Evolutionary conservation across 495 filamentous ascomycete species (phyloP).

Genomic region (Podospora fimiseda): DNA sequence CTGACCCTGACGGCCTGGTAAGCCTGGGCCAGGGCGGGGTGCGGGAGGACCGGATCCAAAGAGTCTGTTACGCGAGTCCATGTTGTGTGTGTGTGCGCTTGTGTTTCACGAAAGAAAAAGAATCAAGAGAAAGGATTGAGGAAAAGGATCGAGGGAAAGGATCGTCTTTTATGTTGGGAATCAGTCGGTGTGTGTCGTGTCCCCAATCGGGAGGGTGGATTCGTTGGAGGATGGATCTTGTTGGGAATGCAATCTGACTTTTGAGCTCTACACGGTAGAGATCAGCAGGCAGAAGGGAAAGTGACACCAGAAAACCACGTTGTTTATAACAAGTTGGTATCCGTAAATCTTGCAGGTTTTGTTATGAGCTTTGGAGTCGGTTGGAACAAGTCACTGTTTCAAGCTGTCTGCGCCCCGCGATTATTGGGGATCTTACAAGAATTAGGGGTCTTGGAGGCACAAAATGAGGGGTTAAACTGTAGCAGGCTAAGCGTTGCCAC

Average conservation of each 20-base stretch:
- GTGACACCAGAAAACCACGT: background rate
- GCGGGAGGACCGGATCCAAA: constrained; percentile 29
- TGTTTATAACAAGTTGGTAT: background rate
- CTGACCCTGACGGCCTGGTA: constrained; percentile 27
- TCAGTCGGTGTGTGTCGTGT: background rate
- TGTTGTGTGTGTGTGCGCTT: too few species aligned
- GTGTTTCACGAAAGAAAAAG: too few species aligned
- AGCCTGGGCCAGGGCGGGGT: constrained; percentile 17
- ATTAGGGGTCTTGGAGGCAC: background rate
- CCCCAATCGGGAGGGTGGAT: background rate
- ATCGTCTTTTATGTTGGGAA: background rate
- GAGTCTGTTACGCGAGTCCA: constrained; percentile 38
- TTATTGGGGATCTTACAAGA: background rate
- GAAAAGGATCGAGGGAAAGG: too few species aligned
- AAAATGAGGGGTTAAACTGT: background rate
- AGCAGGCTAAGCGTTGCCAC: too few species aligned
- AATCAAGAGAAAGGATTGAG: too few species aligned
- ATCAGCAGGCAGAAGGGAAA: background rate
- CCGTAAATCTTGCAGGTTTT: background rate
- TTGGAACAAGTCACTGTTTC: constrained; percentile 13
- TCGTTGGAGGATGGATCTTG: constrained; percentile 2
- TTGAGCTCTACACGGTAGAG: too few species aligned
- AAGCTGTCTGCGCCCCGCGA: background rate
- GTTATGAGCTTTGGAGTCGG: background rate
- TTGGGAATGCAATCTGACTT: too few species aligned